Base-by-base conservation (phyloP, 2,329 filamentous ascomycete species). In the Microthyrium microscopicum region DNA sequence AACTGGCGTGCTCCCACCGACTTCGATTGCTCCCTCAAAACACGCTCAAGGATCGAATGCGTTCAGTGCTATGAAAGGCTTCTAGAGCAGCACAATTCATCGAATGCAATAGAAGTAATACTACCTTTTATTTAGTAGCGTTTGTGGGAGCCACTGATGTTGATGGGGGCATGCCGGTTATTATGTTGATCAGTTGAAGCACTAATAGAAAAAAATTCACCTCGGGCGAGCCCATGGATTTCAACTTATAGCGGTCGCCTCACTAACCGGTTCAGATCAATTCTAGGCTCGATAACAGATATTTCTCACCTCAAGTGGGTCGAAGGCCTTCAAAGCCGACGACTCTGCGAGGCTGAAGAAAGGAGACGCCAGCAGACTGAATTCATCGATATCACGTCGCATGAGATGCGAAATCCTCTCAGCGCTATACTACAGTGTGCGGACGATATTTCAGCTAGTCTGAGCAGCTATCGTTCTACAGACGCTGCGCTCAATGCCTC, bases 111-210 rank as follows among this genome's bases (percentile, higher is more conserved):
- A 41, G 24, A 29, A n/a, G n/a, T n/a, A n/a, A n/a, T n/a, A n/a
- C n/a, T n/a, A n/a, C n/a, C n/a, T 13, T 26, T n/a, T n/a, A n/a
- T n/a, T n/a, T n/a, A n/a, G n/a, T 36, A 3, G 27, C 34, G 9
- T 34, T 40, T 7, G 21, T 42, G 2, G 42, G 44, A 4, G 25
- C 29, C n/a, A 35, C 36, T 16, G 27, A 30, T 5, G 29, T 40
- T 3, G 38, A 45, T n/a, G n/a, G n/a, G n/a, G n/a, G n/a, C n/a
- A n/a, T n/a, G n/a, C n/a, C n/a, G 5, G 39, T 47, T 20, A 43
- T 42, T 16, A 37, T 39, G 24, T 53, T 49, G 49, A 44, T 53
- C 12, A 33, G 51, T 3, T 46, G 47, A 28, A 48, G 47, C 22
- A n/a, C n/a, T n/a, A n/a, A n/a, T n/a, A n/a, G n/a, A n/a, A 40